Conservation (phyloP, 192 early-diverging fungal species). For the Rhizoclosmatium sp. region DNA sequence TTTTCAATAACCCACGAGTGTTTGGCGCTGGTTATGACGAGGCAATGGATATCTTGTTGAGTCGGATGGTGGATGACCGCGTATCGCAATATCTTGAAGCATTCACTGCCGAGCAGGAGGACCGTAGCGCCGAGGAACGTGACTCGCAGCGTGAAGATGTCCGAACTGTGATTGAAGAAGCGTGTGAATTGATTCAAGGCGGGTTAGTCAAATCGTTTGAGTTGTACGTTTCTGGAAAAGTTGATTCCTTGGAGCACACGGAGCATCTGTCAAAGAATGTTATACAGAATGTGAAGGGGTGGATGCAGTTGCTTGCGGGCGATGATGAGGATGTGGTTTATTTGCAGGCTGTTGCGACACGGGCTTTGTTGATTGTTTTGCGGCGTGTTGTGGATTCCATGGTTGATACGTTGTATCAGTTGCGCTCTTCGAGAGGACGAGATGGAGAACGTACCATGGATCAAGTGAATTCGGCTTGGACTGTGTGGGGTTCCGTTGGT, state of each 20-base stretch:
- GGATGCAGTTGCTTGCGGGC: constrained; percentile 14
- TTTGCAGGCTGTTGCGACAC: constrained; percentile 30
- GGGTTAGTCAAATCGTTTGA: constrained; percentile 37
- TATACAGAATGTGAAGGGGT: constrained; percentile 37
- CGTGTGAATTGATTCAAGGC: neutral
- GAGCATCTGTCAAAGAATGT: constrained; percentile 39
- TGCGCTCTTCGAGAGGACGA: neutral
- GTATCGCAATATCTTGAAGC: neutral
- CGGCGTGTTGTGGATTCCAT: constrained; percentile 5
- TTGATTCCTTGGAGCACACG: constrained; percentile 32
- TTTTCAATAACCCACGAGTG: neutral
- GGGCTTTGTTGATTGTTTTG: neutral
- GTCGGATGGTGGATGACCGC: neutral
- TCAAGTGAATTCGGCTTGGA: constrained; percentile 48
- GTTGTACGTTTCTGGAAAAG: constrained; percentile 31
- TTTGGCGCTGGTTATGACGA: constrained; percentile 11
- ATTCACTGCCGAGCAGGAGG: constrained; percentile 8
- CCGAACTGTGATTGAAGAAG: constrained; percentile 30
- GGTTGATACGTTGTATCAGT: constrained; percentile 3
- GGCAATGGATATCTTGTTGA: neutral
- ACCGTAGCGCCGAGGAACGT: neutral
- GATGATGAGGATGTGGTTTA: constrained; percentile 30
- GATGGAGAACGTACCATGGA: constrained; percentile 5
- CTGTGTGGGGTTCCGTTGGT: constrained; percentile 47
- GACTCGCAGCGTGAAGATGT: neutral